Percentiles rank a stretch among this genome's conserved stretches.
These are phyloP conservation scores for Hibiscus trionum DNA, from an alignment of 345 rosid species.

Conservation along the genomic window DNA sequence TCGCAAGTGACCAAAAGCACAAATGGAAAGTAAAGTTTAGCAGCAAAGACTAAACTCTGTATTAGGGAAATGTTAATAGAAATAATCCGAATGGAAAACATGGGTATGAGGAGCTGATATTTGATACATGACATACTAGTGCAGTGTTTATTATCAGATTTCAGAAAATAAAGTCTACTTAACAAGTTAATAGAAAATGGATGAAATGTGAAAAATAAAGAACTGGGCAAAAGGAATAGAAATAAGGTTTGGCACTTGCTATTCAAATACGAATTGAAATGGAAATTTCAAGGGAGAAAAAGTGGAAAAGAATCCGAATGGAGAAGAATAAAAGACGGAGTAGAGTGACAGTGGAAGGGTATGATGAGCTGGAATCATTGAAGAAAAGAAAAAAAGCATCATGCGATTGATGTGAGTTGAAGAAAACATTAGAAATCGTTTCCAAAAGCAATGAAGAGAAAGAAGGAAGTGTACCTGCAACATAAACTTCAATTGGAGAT, in stretches of 20 bases:
- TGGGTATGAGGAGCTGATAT: neutral
- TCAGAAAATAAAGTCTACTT: neutral
- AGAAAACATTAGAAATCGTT: no score
- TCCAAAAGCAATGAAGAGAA: no score
- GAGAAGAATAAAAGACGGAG: neutral
- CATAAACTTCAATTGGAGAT: no score
- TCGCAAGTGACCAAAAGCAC: neutral
- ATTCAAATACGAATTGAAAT: neutral
- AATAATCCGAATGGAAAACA: neutral
- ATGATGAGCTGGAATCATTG: no score
- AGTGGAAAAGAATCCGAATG: neutral
- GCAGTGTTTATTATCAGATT: conserved; percentile 1
- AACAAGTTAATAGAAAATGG: neutral
- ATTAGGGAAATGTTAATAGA: neutral
- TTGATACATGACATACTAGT: neutral
- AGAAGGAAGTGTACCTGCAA: no score
- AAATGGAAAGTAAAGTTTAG: neutral
- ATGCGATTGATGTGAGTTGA: no score
- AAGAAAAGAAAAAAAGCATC: no score
- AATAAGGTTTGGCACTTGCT: neutral
- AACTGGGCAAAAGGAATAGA: neutral
- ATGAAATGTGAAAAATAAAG: neutral
- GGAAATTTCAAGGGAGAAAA: no score
- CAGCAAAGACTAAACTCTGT: neutral
- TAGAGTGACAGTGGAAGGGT: neutral